A percentile compares a stretch with the other conserved stretches of the same genome.
Conservation (phyloP, 331 rosid species). For the Quercus tomentella region DNA sequence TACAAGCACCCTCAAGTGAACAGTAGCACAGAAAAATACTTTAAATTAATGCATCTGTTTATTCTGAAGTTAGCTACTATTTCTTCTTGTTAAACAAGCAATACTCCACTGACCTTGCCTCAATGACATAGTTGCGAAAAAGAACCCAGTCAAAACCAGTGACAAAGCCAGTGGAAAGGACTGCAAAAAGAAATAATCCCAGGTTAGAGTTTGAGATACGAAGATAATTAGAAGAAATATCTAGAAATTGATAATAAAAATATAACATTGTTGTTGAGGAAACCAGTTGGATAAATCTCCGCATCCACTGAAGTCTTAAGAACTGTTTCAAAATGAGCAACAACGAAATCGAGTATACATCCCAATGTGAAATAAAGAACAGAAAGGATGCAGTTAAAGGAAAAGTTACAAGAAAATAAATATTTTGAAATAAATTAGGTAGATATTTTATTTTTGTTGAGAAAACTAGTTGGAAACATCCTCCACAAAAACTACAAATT, state of each 20-base stretch:
- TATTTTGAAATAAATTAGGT: background rate
- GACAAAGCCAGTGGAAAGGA: conserved; percentile 80
- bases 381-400: background rate
- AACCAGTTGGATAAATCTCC: conserved; percentile 1
- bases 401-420: background rate
- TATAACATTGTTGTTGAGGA: background rate
- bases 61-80: background rate
- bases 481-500: conserved; percentile 17
- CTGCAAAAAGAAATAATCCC: conserved; percentile 43
- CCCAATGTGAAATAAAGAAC: background rate
- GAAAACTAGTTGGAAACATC: background rate
- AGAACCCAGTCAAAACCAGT: conserved; percentile 70
- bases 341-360: background rate
- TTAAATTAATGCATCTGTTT: background rate
- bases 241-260: background rate
- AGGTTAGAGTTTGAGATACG: conserved; percentile 4
- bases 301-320: conserved; percentile 1
- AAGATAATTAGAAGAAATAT: background rate
- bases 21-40: background rate
- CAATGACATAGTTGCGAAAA: conserved; percentile 77
- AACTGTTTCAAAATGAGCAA: background rate
- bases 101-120: conserved; percentile 68
- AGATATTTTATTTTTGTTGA: background rate
- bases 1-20: background rate
- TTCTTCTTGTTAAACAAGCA: background rate